Evolutionary conservation across 306 rosid species (phyloP).

Genomic region (Prunus salicina): DNA sequence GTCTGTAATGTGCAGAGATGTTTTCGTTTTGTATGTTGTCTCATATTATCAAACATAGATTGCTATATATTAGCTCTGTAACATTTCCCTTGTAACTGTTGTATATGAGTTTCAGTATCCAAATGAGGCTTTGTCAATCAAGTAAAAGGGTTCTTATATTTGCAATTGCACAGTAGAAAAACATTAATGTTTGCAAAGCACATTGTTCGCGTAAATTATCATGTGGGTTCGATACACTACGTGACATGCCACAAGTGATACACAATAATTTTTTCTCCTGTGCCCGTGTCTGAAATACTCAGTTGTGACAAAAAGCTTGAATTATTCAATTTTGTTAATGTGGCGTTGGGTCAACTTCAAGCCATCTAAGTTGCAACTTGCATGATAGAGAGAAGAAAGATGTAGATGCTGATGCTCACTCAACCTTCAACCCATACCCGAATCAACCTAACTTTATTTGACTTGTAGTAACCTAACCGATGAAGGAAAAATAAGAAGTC

Average conservation of each 20-base stretch:
- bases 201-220: no score
- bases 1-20: conserved; percentile 14
- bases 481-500: no score
- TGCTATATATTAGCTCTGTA: background rate
- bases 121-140: background rate
- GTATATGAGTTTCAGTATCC: conserved; percentile 10
- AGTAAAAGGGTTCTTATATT: background rate
- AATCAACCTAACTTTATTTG: background rate
- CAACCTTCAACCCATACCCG: background rate
- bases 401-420: background rate
- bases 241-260: no score
- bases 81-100: background rate
- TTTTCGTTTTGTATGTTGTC: background rate
- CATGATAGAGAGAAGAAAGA: background rate
- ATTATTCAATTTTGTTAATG: background rate
- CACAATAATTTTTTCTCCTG: no score
- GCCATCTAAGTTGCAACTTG: conserved; percentile 16
- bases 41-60: conserved; percentile 4
- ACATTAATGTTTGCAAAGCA: no score
- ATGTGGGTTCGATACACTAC: no score
- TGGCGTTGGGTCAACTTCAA: conserved; percentile 11
- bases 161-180: background rate
- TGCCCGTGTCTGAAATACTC: no score
- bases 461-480: background rate
- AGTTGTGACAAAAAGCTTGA: background rate